Conservation (phyloP, 805 yeast genomes). For the Ogataea wickerhamii region DNA sequence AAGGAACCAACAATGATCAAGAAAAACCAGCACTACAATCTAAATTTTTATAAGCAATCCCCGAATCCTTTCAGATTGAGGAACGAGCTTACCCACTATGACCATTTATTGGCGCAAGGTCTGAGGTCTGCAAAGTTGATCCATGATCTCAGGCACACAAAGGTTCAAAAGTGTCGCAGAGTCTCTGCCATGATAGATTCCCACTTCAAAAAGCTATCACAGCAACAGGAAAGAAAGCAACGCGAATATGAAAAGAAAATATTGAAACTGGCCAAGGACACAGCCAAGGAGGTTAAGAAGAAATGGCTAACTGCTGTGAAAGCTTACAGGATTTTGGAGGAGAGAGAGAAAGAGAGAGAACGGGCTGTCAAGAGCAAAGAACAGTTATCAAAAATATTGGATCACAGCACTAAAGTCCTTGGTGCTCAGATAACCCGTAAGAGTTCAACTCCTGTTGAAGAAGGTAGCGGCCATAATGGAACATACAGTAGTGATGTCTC, state of each 20-base stretch:
- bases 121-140: slow-evolving; percentile 65
- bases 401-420: slow-evolving; percentile 83
- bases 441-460: slow-evolving; percentile 29
- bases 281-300: slow-evolving; percentile 80
- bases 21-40: slow-evolving; percentile 28
- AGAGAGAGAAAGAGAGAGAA: slow-evolving; percentile 73
- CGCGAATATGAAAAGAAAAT: slow-evolving; percentile 73
- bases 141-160: slow-evolving; percentile 59
- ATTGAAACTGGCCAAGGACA: slow-evolving; percentile 68
- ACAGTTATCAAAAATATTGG: slow-evolving; percentile 81
- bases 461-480: slow-evolving; percentile 14
- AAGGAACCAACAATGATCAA: slow-evolving; percentile 38
- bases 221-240: slow-evolving; percentile 79
- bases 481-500: slow-evolving; percentile 25
- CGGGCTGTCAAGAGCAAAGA: slow-evolving; percentile 80
- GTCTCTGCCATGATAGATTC: slow-evolving; percentile 80
- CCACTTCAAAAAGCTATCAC: slow-evolving; percentile 80
- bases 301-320: slow-evolving; percentile 90
- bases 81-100: slow-evolving; percentile 53
- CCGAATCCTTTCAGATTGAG: slow-evolving; percentile 39
- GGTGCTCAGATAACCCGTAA: slow-evolving; percentile 71
- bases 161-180: slow-evolving; percentile 63
- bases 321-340: slow-evolving; percentile 69
- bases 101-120: slow-evolving; percentile 76
- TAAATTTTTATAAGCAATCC: slow-evolving; percentile 31